These are phyloP conservation scores for Discostella pseudostelligera DNA, from an alignment of 108 stramenopile genomes.

Conservation along the genomic window DNA sequence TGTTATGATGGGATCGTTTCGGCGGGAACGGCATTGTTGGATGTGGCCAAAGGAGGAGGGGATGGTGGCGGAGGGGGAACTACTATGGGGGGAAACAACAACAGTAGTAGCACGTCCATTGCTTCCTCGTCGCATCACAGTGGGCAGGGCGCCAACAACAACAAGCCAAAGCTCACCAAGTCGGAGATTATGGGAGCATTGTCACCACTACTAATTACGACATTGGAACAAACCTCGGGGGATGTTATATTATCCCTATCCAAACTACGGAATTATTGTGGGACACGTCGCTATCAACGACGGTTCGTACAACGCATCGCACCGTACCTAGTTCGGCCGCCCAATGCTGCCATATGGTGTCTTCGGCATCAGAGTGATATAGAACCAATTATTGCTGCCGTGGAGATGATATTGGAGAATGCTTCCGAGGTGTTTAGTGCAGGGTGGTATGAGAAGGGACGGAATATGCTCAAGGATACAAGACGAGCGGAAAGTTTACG, in stretches of 20 bases:
- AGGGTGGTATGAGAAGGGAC: conserved; percentile 83
- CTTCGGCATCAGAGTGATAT: conserved; percentile 87
- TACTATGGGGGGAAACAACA: conserved; percentile 13
- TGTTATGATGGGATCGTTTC: conserved; percentile 88
- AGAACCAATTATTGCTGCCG: conserved; percentile 79
- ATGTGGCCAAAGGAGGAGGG: conserved; percentile 33
- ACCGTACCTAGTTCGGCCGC: conserved; percentile 76
- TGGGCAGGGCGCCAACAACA: neutral
- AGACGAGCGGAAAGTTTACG: conserved; percentile 66
- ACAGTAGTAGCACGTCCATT: neutral
- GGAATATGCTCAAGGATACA: conserved; percentile 64
- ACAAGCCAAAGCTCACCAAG: conserved; percentile 33
- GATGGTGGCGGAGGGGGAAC: conserved; percentile 2
- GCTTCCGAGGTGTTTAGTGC: conserved; percentile 68
- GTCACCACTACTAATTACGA: conserved; percentile 77
- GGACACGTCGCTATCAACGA: conserved; percentile 77
- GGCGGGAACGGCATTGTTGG: conserved; percentile 75
- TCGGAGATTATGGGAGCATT: conserved; percentile 69
- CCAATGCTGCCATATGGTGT: conserved; percentile 79
- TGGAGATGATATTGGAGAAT: conserved; percentile 81
- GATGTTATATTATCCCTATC: conserved; percentile 66
- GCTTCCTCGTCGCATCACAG: too few species aligned
- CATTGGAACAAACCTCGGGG: conserved; percentile 77
- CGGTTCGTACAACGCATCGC: conserved; percentile 87
- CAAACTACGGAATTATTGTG: conserved; percentile 66